Conservation (phyloP, 2,329 filamentous ascomycete species). For the Claviceps africana region DNA sequence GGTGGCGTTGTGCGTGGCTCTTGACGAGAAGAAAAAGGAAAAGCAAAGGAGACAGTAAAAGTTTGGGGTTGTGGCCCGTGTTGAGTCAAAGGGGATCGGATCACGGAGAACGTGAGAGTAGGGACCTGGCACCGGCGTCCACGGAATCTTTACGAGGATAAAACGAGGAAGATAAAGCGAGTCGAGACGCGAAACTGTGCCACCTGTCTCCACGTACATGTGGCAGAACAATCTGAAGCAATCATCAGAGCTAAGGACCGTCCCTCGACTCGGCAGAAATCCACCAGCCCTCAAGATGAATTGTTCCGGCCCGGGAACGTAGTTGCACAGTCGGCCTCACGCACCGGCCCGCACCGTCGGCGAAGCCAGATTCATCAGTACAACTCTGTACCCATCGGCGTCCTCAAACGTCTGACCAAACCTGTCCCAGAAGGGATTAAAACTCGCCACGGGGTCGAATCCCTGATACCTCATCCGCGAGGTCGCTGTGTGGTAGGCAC, state of each 20-base stretch:
- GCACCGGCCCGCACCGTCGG: not conserved
- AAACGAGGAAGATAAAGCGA: too few species aligned
- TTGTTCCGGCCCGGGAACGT: not conserved
- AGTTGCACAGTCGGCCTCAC: not conserved
- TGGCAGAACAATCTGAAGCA: not conserved
- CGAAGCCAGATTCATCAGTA: constrained; percentile 21
- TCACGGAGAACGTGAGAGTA: too few species aligned
- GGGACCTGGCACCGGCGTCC: too few species aligned
- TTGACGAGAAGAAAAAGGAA: not conserved
- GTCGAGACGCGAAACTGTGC: too few species aligned
- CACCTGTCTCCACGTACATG: not conserved
- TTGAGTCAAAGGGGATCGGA: too few species aligned
- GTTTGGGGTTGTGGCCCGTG: too few species aligned
- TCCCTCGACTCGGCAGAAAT: too few species aligned
- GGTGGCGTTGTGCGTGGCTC: constrained; percentile 18
- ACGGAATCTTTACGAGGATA: not conserved
- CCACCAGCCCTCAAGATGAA: not conserved
- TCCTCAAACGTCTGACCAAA: constrained; percentile 31
- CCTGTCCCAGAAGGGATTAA: constrained; percentile 31
- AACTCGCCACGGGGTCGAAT: constrained; percentile 21
- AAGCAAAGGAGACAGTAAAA: too few species aligned
- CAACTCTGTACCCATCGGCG: constrained; percentile 30
- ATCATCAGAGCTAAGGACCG: too few species aligned
- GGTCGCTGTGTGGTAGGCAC: constrained; percentile 17
- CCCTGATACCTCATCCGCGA: constrained; percentile 21